These are phyloP conservation scores for Aulographum hederae DNA, from an alignment of 2,329 filamentous ascomycete species.

Conservation along the genomic window DNA sequence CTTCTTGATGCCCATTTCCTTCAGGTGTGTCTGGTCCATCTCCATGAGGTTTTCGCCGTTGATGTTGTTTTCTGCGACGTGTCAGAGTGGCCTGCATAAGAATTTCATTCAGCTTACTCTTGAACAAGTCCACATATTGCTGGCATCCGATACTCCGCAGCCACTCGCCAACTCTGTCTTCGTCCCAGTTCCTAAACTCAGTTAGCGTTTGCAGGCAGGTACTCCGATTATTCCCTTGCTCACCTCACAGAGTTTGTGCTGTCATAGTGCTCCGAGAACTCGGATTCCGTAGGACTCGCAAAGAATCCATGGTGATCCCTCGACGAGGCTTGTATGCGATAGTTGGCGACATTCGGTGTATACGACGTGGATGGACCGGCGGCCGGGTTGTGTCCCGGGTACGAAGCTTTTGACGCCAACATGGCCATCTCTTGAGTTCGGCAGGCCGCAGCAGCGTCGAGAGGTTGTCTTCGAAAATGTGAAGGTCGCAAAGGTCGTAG, in stretches of 20 bases:
- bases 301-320: slow-evolving; percentile 35
- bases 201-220: too few species aligned
- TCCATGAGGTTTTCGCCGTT: slow-evolving; percentile 93
- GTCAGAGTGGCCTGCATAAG: slow-evolving; percentile 6
- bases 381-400: slow-evolving; percentile 31
- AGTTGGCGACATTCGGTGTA: slow-evolving; percentile 12
- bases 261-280: slow-evolving; percentile 67
- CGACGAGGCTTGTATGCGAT: slow-evolving; percentile 16
- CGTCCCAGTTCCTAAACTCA: slow-evolving; percentile 52
- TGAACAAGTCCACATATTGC: slow-evolving; percentile 84
- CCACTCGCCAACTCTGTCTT: slow-evolving; percentile 82
- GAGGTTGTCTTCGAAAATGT: too few species aligned
- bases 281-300: slow-evolving; percentile 75
- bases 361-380: slow-evolving; percentile 13
- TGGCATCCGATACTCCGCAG: slow-evolving; percentile 78
- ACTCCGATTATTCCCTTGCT: too few species aligned
- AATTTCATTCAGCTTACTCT: slow-evolving; percentile 23
- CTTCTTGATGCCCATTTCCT: slow-evolving; percentile 97
- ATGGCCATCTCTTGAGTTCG: slow-evolving; percentile 58
- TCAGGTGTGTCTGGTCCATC: slow-evolving; percentile 88
- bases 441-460: too few species aligned
- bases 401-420: slow-evolving; percentile 58
- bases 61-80: slow-evolving; percentile 59
- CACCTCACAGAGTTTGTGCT: slow-evolving; percentile 39
- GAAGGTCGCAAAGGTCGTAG: too few species aligned